These are phyloP conservation scores for Rhizophagus sp. DNA, from an alignment of 192 early-diverging fungal genomes.

Conservation along the genomic window DNA sequence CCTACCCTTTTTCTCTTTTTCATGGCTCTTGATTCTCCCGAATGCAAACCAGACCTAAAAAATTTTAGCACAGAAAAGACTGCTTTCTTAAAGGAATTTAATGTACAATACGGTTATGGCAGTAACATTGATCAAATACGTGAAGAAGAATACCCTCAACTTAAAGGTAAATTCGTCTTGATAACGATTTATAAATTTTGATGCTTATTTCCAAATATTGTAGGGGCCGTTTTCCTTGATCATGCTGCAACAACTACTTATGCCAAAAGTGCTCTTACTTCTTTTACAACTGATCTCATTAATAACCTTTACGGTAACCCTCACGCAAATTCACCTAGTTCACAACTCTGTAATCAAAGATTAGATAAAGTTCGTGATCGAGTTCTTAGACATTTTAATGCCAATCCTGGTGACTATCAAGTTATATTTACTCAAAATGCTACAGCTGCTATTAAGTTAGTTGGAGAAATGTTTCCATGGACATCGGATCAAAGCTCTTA, in stretches of 20 bases:
- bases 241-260: constrained; percentile 67
- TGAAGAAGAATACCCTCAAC: constrained; percentile 27
- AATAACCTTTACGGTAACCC: constrained; percentile 63
- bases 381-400: constrained; percentile 61
- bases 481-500: constrained; percentile 39
- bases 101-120: constrained; percentile 15
- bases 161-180: constrained; percentile 17
- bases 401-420: constrained; percentile 59
- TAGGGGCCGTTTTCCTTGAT: constrained; percentile 57
- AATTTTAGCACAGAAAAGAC: background rate
- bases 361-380: constrained; percentile 58
- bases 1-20: no score
- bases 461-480: constrained; percentile 71
- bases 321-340: constrained; percentile 60
- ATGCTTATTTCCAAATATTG: background rate
- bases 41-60: background rate
- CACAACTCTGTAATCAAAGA: constrained; percentile 51
- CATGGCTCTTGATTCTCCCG: background rate
- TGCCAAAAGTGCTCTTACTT: constrained; percentile 46
- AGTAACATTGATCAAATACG: constrained; percentile 27
- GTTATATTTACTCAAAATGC: constrained; percentile 82
- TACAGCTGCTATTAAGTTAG: constrained; percentile 74
- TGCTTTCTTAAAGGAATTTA: constrained; percentile 27
- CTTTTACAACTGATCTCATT: constrained; percentile 48
- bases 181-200: background rate